Percentiles rank a stretch among this genome's conserved stretches.
phyloP scores from a whole-genome alignment of 2,329 filamentous ascomycete species.

The Calonectria honghensis region DNA sequence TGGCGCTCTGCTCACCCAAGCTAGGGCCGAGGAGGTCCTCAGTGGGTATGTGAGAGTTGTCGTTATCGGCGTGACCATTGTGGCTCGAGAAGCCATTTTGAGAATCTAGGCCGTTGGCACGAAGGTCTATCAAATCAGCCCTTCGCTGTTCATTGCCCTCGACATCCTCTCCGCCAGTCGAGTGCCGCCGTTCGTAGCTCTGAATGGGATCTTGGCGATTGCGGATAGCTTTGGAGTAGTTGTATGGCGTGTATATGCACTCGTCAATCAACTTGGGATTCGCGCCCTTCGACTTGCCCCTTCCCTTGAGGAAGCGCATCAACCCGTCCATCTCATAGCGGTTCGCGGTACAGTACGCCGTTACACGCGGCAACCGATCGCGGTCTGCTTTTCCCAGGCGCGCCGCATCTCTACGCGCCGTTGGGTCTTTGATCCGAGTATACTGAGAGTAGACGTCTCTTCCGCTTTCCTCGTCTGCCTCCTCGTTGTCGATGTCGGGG shows the following conservation, averaged over 20 bases:
- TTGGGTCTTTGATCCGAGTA: slow-evolving; percentile 97
- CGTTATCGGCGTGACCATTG: slow-evolving; percentile 51
- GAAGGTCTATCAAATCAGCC: slow-evolving; percentile 79
- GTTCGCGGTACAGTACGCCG: slow-evolving; percentile 96
- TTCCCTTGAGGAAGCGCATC: slow-evolving; percentile 92
- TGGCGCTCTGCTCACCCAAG: slow-evolving; percentile 60
- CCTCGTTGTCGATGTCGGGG: slow-evolving; percentile 86
- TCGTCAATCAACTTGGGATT: slow-evolving; percentile 96
- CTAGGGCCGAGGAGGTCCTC: slow-evolving; percentile 61
- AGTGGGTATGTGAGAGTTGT: slow-evolving; percentile 52
- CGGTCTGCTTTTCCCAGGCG: slow-evolving; percentile 94
- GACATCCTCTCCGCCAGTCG: slow-evolving; percentile 80
- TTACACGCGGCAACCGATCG: slow-evolving; percentile 90
- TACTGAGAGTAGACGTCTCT: slow-evolving; percentile 98
- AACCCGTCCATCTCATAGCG: slow-evolving; percentile 92
- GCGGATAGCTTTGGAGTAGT: slow-evolving; percentile 75
- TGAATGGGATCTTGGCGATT: slow-evolving; percentile 62
- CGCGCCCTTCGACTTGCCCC: slow-evolving; percentile 84
- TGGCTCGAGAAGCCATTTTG: slow-evolving; percentile 55
- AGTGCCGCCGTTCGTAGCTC: slow-evolving; percentile 81
- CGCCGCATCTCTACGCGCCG: slow-evolving; percentile 92
- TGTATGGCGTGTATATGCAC: slow-evolving; percentile 97
- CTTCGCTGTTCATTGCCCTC: slow-evolving; percentile 63
- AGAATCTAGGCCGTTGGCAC: slow-evolving; percentile 61
- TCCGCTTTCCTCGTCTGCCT: slow-evolving; percentile 89